Conservation (phyloP, 805 yeast species). For the Metschnikowia lunata region DNA sequence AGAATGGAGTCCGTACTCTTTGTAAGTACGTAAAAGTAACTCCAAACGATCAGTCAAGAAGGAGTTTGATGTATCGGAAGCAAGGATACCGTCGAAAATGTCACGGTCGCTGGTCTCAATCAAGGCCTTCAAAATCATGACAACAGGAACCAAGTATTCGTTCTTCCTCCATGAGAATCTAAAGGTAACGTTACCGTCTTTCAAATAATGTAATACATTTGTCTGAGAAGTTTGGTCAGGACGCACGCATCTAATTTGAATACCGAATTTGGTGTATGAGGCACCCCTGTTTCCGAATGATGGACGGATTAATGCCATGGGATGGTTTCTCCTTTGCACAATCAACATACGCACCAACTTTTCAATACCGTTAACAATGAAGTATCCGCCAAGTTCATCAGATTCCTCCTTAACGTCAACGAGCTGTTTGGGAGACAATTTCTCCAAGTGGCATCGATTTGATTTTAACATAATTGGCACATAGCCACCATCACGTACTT, state of each 20-base stretch:
- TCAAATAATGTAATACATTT: constrained; percentile 91
- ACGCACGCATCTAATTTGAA: constrained; percentile 89
- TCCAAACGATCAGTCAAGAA: constrained; percentile 98
- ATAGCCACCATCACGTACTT: constrained; percentile 85
- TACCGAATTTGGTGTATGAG: constrained; percentile 81
- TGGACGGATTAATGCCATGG: constrained; percentile 96
- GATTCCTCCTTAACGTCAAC: constrained; percentile 81
- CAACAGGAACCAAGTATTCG: constrained; percentile 89
- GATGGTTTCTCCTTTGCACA: constrained; percentile 96
- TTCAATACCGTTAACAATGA: constrained; percentile 94
- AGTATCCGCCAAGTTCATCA: constrained; percentile 96
- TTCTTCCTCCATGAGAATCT: constrained; percentile 96
- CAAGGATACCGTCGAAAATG: constrained; percentile 93
- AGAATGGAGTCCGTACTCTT: constrained; percentile 71
- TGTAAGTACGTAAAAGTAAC: constrained; percentile 82
- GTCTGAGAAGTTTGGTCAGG: constrained; percentile 98
- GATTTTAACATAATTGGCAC: constrained; percentile 88
- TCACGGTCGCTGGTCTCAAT: constrained; percentile 90
- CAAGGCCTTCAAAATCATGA: constrained; percentile 88
- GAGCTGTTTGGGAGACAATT: constrained; percentile 75
- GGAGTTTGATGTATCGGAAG: constrained; percentile 79
- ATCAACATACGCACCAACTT: constrained; percentile 94
- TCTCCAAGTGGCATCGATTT: constrained; percentile 87
- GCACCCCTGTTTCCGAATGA: constrained; percentile 94
- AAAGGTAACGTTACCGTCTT: constrained; percentile 94